Evolutionary conservation across 805 yeast species (phyloP), one percentile per base, ranked within the genome.

Genomic region (Kazachstania kunashirensis): DNA sequence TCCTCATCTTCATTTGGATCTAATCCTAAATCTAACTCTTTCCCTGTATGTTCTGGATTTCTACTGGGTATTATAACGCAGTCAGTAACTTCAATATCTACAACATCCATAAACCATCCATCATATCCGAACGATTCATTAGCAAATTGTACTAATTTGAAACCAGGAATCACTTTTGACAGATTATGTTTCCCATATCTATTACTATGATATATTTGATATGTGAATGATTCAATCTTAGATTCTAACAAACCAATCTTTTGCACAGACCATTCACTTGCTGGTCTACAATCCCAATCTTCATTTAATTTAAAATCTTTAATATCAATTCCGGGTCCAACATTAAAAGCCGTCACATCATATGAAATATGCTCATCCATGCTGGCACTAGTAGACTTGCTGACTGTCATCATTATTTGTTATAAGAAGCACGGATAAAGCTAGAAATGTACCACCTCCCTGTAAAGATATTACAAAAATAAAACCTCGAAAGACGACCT

Each of bases 51-150:
- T 27, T 14, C 8, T 14, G 10, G 29, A 14, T 3, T 26, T 26
- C 29, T 10, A 14, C 7, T 26, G 12, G 37, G 36, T 23, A 36
- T 20, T 17, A 28, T 40, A n/a, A 31, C 33, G 20, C 44, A 38
- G 33, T 53, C 53, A 11, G 38, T 35, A 2, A 44, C 49, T 19
- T 52, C 45, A 1, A 56, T 39, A 12, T 53, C 49, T 1, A 64
- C 19, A 1, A 75, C 55, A 33, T 63, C 64, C 23, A 70, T 60
- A 6, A 67, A 63, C 81, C 81, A 75, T 7, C 81, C 80, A 41
- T 71, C 63, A 48, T 59, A 70, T 0, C 79, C 80, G 54, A 73
- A 75, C 0, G 66, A 53, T 26, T 68, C 71, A 40, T 75, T 75
- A 1, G 76, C 74, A 38, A 66, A 50, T 11, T 53, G 52, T 6